Evolutionary conservation across 1,139 yeast genomes (phyloP), one percentile per base, ranked within the genome.

Genomic region (Debaryomycetaceae sp.): DNA sequence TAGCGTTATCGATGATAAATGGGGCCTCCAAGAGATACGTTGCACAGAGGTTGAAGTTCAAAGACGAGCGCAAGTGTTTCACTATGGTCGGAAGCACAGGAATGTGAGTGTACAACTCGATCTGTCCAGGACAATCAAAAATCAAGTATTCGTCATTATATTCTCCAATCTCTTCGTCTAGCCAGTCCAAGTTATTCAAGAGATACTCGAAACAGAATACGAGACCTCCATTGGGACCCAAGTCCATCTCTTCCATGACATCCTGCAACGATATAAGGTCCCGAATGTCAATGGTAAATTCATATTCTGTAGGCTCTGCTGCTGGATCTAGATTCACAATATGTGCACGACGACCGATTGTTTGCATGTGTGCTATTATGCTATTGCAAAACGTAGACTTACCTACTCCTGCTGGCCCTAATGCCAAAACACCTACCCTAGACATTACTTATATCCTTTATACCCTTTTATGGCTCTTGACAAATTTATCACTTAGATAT

Each of bases 371-470:
- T 1, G 95, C 69, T 45, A 95, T 86, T 49, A 93, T 78, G 11
- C 96, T 75, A 59, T 87, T 87, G 68, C 98, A 91, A 61, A 93
- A 93, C 0, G 99, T 89, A 42, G 90, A 81, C 65, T 79, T 93
- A 8, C 99, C 99, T 11, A 87, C 98, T 34, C 99, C 99, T 0
- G 99, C 99, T 13, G 99, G 99, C 1, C 99, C 99, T 53, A 93
- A 67, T 3, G 93, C 96, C 53, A 93, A 69, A n/a, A 90, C 95
- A 46, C 98, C 99, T 1, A 90, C 96, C 67, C 97, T 75, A 4
- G 97, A 89, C 99, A 93, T 93, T 13, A 13, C 33, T 33, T 6
- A n/a, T 17, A 27, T 27, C 20, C 20, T 17, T 17, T 17, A 27
- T 27, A 27, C 11, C 8, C 31, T 27, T 3, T 8, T 8, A 27